Conservation (phyloP, 1,284 basidiomycete species). For the Cryptococcus hybrid region DNA sequence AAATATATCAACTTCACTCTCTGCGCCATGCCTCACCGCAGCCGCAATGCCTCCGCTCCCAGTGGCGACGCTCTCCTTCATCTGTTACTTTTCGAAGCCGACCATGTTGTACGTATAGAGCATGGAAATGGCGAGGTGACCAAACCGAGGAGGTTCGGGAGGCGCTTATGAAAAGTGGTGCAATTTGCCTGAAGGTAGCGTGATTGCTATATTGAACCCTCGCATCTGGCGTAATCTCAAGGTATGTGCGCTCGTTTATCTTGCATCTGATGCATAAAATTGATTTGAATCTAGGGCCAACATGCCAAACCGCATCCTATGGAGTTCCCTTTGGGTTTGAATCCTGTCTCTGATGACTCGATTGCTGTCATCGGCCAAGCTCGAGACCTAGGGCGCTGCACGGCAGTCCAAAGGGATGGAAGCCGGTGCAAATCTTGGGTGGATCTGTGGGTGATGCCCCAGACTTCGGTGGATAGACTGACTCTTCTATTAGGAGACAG, state of each 20-base stretch:
- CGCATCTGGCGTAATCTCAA: constrained; percentile 78
- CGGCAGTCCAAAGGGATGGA: constrained; percentile 72
- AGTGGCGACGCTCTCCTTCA: constrained; percentile 77
- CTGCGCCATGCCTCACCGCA: constrained; percentile 54
- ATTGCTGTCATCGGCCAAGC: constrained; percentile 84
- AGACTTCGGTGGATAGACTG: too few species aligned
- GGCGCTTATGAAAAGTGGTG: constrained; percentile 85
- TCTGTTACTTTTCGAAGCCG: constrained; percentile 83
- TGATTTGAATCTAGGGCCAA: constrained; percentile 16
- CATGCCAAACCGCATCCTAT: constrained; percentile 62
- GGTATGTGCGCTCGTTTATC: constrained; percentile 53
- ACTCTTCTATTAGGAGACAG: too few species aligned
- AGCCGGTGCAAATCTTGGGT: constrained; percentile 80
- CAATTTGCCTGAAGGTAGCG: constrained; percentile 80
- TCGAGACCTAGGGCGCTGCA: constrained; percentile 79
- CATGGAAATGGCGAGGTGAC: constrained; percentile 51
- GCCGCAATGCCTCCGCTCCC: constrained; percentile 21
- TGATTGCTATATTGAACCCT: constrained; percentile 87
- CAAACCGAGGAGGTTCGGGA: constrained; percentile 74
- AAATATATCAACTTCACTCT: constrained; percentile 87
- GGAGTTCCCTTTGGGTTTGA: constrained; percentile 80
- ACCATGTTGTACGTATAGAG: constrained; percentile 56
- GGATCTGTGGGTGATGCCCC: constrained; percentile 60
- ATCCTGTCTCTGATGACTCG: constrained; percentile 74
- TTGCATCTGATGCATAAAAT: neutral